These are phyloP conservation scores for Pezicula carpinea DNA, from an alignment of 2,329 filamentous ascomycete species.

Conservation along the genomic window DNA sequence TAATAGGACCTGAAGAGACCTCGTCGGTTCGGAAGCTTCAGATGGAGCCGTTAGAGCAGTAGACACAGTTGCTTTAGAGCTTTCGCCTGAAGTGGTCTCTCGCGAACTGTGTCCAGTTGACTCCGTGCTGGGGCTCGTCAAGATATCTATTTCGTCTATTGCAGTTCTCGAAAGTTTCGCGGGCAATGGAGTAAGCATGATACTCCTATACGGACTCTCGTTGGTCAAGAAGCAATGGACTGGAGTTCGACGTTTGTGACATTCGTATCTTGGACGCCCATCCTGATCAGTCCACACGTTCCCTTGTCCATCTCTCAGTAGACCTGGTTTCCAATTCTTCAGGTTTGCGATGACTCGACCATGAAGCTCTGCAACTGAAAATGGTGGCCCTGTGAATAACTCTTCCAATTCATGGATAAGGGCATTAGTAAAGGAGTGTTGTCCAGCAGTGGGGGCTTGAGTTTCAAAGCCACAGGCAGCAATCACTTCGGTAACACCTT, in stretches of 20 bases:
- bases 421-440: slow-evolving; percentile 7
- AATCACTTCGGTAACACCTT: slow-evolving; percentile 10
- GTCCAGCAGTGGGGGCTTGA: slow-evolving; percentile 4
- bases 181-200: slow-evolving; percentile 3
- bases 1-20: slow-evolving; percentile 2
- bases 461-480: slow-evolving; percentile 11
- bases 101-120: too few species aligned
- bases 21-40: background rate
- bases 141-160: too few species aligned
- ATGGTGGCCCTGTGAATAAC: background rate
- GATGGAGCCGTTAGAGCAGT: background rate
- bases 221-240: slow-evolving; percentile 5
- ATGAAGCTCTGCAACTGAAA: slow-evolving; percentile 8
- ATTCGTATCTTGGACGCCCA: slow-evolving; percentile 1
- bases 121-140: too few species aligned
- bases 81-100: too few species aligned
- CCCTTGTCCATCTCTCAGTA: slow-evolving; percentile 3
- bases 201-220: slow-evolving; percentile 2
- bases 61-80: background rate
- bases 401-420: slow-evolving; percentile 5
- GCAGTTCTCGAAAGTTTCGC: too few species aligned
- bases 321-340: slow-evolving; percentile 5
- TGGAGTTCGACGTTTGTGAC: slow-evolving; percentile 4
- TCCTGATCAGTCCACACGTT: slow-evolving; percentile 1
- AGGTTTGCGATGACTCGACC: slow-evolving; percentile 1